phyloP scores from a whole-genome alignment of 129 eudicot species.

The Chrysanthemum lavandulifolium region DNA sequence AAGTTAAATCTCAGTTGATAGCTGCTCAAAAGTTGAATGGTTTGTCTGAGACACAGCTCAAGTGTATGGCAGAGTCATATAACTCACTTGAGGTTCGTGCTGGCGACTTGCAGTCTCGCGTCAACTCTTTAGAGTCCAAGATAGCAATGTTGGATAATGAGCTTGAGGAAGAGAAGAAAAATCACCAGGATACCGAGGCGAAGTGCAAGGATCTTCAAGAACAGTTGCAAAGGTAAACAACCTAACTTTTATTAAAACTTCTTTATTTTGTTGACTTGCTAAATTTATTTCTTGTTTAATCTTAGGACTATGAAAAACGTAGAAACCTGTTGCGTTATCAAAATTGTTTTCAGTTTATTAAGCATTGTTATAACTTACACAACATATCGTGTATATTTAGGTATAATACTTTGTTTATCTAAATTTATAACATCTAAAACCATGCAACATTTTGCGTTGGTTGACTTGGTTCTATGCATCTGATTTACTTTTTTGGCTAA shows the following conservation, averaged over 20 bases:
- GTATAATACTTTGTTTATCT: too few relatives aligned
- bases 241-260: neutral
- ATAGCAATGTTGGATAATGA: constrained; percentile 53
- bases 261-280: too few relatives aligned
- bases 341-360: neutral
- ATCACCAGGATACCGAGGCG: constrained; percentile 57
- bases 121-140: constrained; percentile 56
- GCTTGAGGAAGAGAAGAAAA: constrained; percentile 68
- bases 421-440: too few relatives aligned
- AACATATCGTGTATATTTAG: too few relatives aligned
- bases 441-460: neutral
- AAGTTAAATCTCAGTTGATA: constrained; percentile 76
- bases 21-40: constrained; percentile 73
- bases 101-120: constrained; percentile 61
- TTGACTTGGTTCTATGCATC: neutral
- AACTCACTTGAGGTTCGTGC: constrained; percentile 85
- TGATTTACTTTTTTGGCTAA: constrained; percentile 22
- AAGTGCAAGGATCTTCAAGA: constrained; percentile 72
- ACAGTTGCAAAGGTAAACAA: constrained; percentile 69
- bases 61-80: constrained; percentile 98
- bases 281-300: too few relatives aligned
- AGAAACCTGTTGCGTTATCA: too few relatives aligned
- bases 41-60: constrained; percentile 94
- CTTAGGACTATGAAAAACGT: too few relatives aligned
- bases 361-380: too few relatives aligned